These are phyloP conservation scores for Trichocomaceae sp. DNA, from an alignment of 2,329 filamentous ascomycete genomes.

Conservation along the genomic window DNA sequence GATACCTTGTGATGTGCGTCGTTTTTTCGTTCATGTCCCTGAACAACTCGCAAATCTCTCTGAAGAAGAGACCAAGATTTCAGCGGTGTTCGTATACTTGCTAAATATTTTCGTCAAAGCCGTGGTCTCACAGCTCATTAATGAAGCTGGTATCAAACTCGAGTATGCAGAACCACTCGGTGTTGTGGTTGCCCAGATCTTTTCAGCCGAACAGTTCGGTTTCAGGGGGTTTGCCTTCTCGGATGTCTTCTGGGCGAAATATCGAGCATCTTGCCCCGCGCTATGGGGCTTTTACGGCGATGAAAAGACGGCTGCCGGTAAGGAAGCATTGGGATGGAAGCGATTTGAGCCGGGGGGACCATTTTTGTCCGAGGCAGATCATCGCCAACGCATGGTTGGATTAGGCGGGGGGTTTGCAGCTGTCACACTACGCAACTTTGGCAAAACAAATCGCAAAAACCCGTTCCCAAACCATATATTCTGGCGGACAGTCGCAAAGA, in stretches of 20 bases:
- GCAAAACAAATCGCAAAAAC: conserved; percentile 59
- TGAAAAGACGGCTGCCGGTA: conserved; percentile 65
- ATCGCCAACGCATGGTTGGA: conserved; percentile 76
- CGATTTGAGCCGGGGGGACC: conserved; percentile 46
- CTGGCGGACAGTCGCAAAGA: conserved; percentile 70
- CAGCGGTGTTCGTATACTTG: conserved; percentile 64
- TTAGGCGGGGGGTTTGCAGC: conserved; percentile 78
- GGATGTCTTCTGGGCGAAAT: conserved; percentile 83
- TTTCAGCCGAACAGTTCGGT: conserved; percentile 60
- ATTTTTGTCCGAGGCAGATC: conserved; percentile 63
- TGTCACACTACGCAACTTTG: conserved; percentile 75
- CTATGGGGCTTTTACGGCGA: conserved; percentile 76
- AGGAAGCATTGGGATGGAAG: conserved; percentile 66
- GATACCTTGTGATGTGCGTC: conserved; percentile 48
- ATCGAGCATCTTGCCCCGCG: conserved; percentile 70
- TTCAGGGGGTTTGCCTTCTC: conserved; percentile 64
- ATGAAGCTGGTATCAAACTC: conserved; percentile 58
- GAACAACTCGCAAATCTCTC: conserved; percentile 43
- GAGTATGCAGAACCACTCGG: conserved; percentile 70
- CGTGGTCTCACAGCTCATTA: conserved; percentile 63
- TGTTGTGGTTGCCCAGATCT: conserved; percentile 67
- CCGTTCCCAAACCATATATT: conserved; percentile 74
- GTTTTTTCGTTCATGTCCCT: conserved; percentile 9
- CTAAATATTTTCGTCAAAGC: conserved; percentile 70
- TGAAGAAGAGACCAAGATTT: conserved; percentile 47